Conservation (phyloP, 2,329 filamentous ascomycete genomes). For the Pseudocercospora fuligena region DNA sequence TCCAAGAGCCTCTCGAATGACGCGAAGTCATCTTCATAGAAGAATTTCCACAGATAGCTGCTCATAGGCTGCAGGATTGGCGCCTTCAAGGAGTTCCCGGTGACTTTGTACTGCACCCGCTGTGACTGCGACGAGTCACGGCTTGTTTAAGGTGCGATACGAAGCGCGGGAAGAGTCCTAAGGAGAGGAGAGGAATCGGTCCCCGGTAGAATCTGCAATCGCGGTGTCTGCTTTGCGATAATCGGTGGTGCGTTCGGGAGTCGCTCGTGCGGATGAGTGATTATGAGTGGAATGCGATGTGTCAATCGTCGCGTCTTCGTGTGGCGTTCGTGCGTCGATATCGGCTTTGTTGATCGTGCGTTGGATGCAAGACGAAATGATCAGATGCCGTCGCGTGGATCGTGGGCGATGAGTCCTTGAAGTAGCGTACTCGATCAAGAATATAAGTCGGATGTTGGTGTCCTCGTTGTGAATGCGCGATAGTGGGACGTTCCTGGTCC, state of each 20-base stretch:
- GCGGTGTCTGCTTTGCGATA: not conserved
- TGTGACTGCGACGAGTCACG: constrained; percentile 84
- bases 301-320: not conserved
- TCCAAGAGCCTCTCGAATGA: constrained; percentile 86
- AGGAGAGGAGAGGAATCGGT: not conserved
- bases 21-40: constrained; percentile 97
- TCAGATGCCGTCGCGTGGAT: not conserved
- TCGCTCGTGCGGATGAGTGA: constrained; percentile 5
- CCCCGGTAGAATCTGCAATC: not conserved
- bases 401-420: not conserved
- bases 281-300: not conserved
- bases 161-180: constrained; percentile 45
- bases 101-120: constrained; percentile 73
- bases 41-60: constrained; percentile 94
- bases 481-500: not conserved
- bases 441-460: not conserved
- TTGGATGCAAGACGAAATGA: not conserved
- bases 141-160: constrained; percentile 79
- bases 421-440: no score
- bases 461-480: not conserved
- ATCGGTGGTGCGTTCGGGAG: not conserved
- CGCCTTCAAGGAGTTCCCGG: constrained; percentile 45
- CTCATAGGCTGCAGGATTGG: constrained; percentile 71
- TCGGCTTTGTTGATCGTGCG: not conserved
- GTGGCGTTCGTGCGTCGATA: not conserved